Evolutionary conservation across 2,329 filamentous ascomycete genomes (phyloP), one percentile per base, ranked within the genome.

Genomic region (Cladosporium phlei): DNA sequence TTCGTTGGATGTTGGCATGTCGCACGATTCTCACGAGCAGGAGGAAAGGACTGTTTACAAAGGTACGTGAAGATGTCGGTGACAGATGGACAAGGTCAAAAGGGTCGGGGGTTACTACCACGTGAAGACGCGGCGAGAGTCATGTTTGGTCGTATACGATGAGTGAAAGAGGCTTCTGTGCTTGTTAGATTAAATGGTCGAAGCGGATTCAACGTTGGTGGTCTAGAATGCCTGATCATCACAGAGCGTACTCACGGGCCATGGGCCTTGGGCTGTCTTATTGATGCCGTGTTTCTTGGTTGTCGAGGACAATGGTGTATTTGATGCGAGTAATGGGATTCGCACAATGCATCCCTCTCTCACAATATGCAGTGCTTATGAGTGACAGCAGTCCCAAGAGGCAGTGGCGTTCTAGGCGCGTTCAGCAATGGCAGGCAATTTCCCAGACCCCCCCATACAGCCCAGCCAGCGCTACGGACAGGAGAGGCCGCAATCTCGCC

Each of bases 401-500:
- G n/a, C 28, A n/a, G 39, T 43, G 39, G 39, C 39, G 39, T 34
- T 25, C 39, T n/a, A 25, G 28, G 29, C 38, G 25, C 38, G 29
- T 43, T 19, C 29, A 33, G n/a, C 10, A 17, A 14, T 19, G 28
- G 24, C 24, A 12, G 19, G n/a, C 21, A 16, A 7, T 17, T 17
- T 6, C n/a, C n/a, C n/a, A n/a, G n/a, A n/a, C n/a, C n/a, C n/a
- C n/a, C n/a, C n/a, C n/a, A n/a, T n/a, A n/a, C n/a, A n/a, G n/a
- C n/a, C n/a, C n/a, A n/a, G n/a, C n/a, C n/a, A n/a, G n/a, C n/a
- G n/a, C n/a, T n/a, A n/a, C n/a, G n/a, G n/a, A n/a, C n/a, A n/a
- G n/a, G n/a, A n/a, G n/a, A n/a, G n/a, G n/a, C n/a, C n/a, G n/a
- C n/a, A 33, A 33, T 33, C 30, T 33, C 30, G 16, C 16, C 30